Conservation (phyloP, 2,329 filamentous ascomycete species). For the Penicillium capsulatum region DNA sequence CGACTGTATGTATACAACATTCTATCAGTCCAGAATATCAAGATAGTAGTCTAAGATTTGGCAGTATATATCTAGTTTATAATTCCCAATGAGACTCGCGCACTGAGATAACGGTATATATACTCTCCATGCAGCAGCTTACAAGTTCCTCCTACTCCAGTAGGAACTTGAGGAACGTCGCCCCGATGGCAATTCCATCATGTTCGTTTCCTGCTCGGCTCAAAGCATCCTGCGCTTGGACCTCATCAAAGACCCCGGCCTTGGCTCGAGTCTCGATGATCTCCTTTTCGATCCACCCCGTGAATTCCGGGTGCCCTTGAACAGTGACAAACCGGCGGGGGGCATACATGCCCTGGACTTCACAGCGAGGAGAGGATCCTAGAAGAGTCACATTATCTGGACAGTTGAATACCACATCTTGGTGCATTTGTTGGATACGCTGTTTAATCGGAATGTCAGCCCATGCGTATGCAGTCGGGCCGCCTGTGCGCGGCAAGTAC, state of each 20-base stretch:
- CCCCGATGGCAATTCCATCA: conserved; percentile 72
- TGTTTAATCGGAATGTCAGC: conserved; percentile 12
- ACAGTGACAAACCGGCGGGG: conserved; percentile 66
- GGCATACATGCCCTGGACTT: conserved; percentile 75
- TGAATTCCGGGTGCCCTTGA: conserved; percentile 86
- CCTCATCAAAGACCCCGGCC: conserved; percentile 65
- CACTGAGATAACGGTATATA: no score
- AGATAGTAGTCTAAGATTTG: no score
- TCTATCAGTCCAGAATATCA: no score
- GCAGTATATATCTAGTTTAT: no score
- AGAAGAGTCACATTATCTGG: conserved; percentile 61
- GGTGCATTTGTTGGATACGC: conserved; percentile 76
- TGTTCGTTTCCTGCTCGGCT: conserved; percentile 62
- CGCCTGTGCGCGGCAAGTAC: conserved; percentile 14
- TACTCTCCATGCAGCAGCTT: no score
- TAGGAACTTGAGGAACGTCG: conserved; percentile 73
- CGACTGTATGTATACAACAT: no score
- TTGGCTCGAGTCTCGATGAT: conserved; percentile 62
- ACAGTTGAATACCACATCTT: conserved; percentile 65
- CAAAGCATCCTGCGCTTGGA: conserved; percentile 65
- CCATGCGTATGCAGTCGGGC: not conserved
- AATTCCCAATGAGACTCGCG: no score
- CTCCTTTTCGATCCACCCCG: conserved; percentile 64
- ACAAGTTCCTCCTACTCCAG: conserved; percentile 44
- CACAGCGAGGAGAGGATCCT: conserved; percentile 62